Percentiles rank a stretch among this genome's conserved stretches.
Conservation (phyloP, 2,329 filamentous ascomycete species). For the Neofusicoccum ribis region DNA sequence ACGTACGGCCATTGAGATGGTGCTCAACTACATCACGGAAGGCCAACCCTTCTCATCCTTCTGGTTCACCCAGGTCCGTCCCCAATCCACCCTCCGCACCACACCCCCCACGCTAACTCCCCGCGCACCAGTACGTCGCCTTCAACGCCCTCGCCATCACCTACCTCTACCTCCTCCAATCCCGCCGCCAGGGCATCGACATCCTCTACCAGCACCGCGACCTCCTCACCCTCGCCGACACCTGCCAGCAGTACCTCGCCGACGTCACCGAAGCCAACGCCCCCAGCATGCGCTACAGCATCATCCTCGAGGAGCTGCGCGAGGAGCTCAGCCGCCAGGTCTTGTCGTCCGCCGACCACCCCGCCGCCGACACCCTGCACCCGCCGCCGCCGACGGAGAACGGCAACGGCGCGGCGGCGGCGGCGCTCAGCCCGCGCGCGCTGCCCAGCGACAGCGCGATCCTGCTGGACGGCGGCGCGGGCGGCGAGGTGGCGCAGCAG, state of each 20-base stretch:
- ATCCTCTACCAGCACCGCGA: conserved; percentile 10
- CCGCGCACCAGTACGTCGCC: conserved; percentile 43
- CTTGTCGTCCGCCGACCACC: not conserved
- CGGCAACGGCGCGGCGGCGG: not conserved
- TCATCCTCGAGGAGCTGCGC: conserved; percentile 16
- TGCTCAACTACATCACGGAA: conserved; percentile 17
- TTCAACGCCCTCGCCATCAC: conserved; percentile 52
- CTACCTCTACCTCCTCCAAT: conserved; percentile 48
- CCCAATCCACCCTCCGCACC: not conserved
- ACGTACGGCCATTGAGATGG: conserved; percentile 38
- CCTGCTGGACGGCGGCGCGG: not conserved
- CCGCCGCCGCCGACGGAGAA: not conserved
- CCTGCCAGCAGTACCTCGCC: conserved; percentile 48
- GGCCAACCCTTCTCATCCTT: conserved; percentile 42
- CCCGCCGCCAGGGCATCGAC: conserved; percentile 2
- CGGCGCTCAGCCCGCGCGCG: not conserved
- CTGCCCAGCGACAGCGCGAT: not conserved
- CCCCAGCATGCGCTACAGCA: conserved; percentile 10
- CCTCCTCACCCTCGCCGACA: conserved; percentile 45
- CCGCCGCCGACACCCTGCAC: not conserved
- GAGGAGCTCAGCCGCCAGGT: not conserved
- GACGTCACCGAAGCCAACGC: conserved; percentile 31
- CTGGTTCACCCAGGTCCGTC: conserved; percentile 45
- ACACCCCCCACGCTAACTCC: not conserved
- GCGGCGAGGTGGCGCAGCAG: not conserved